phyloP scores from a whole-genome alignment of 164 flowering plant genomes.

The Nymphaea thermarum region DNA sequence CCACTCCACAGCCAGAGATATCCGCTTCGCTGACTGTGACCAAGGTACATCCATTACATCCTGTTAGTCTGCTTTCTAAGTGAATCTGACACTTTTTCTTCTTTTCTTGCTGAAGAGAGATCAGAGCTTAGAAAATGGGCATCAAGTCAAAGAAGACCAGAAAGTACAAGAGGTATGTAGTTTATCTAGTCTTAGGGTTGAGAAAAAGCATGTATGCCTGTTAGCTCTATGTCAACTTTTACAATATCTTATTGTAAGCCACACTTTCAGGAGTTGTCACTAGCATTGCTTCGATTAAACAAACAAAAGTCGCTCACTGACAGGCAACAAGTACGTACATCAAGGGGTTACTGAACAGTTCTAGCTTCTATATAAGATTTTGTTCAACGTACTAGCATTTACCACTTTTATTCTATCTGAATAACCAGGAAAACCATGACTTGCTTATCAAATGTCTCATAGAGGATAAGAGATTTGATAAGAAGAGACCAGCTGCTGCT shows the following conservation, averaged over 20 bases:
- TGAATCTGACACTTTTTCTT: neutral
- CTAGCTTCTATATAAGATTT: neutral
- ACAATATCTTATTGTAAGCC: neutral
- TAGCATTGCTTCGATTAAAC: slow-evolving; percentile 18
- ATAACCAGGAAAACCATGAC: slow-evolving; percentile 60
- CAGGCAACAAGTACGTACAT: slow-evolving; percentile 51
- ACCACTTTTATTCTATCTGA: neutral
- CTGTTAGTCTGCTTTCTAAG: neutral
- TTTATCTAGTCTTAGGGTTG: neutral
- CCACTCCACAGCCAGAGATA: slow-evolving; percentile 14
- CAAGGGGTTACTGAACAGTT: neutral
- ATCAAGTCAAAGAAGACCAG: slow-evolving; percentile 24
- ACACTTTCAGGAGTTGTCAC: slow-evolving; percentile 30
- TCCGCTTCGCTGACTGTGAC: slow-evolving; percentile 26
- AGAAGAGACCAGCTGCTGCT: slow-evolving; percentile 51
- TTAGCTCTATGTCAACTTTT: neutral
- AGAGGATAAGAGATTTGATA: slow-evolving; percentile 52
- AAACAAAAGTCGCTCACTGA: slow-evolving; percentile 70
- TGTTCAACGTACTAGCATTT: neutral
- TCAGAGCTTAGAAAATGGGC: slow-evolving; percentile 44
- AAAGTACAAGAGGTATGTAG: slow-evolving; percentile 25
- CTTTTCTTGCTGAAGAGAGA: neutral
- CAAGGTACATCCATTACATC: neutral
- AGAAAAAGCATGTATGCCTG: neutral
- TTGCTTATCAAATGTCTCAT: slow-evolving; percentile 56